A percentile compares a stretch with the other conserved stretches of the same genome.
Conservation (phyloP, 2,329 filamentous ascomycete species). For the Cladophialophora chaetospira region DNA sequence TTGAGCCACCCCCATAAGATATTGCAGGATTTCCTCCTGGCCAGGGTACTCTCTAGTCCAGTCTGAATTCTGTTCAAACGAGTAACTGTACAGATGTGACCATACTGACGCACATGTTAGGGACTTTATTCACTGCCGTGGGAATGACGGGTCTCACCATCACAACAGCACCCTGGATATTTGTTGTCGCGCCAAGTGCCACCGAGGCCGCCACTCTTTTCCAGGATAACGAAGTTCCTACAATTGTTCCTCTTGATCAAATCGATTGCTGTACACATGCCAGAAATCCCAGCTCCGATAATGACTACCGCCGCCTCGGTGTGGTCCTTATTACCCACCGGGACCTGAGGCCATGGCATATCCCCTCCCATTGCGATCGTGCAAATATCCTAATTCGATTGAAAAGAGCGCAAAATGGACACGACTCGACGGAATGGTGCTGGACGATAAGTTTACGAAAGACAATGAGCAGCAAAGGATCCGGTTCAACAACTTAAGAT, state of each 20-base stretch:
- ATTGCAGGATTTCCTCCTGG: constrained; percentile 61
- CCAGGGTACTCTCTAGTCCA: constrained; percentile 62
- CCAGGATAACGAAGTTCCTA: constrained; percentile 58
- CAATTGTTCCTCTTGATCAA: constrained; percentile 52
- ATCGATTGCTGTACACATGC: constrained; percentile 49
- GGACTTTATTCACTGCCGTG: background rate
- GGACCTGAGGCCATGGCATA: constrained; percentile 31
- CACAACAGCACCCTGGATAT: constrained; percentile 56
- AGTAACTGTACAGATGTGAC: constrained; percentile 60
- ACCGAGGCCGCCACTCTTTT: constrained; percentile 57
- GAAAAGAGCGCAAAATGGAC: background rate
- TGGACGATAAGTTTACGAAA: no score
- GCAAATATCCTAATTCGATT: background rate
- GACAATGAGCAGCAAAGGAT: background rate
- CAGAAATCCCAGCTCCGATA: constrained; percentile 58
- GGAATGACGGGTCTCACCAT: constrained; percentile 34
- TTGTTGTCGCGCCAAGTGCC: constrained; percentile 34
- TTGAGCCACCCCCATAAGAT: constrained; percentile 47
- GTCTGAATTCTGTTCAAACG: constrained; percentile 61
- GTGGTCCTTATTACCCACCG: constrained; percentile 35
- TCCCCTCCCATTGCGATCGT: constrained; percentile 24
- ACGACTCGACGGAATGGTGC: background rate
- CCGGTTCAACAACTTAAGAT: background rate
- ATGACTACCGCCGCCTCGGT: constrained; percentile 59
- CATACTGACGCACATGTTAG: constrained; percentile 42